Evolutionary conservation across 805 yeast genomes (phyloP).

Genomic region (Candida suzukii): DNA sequence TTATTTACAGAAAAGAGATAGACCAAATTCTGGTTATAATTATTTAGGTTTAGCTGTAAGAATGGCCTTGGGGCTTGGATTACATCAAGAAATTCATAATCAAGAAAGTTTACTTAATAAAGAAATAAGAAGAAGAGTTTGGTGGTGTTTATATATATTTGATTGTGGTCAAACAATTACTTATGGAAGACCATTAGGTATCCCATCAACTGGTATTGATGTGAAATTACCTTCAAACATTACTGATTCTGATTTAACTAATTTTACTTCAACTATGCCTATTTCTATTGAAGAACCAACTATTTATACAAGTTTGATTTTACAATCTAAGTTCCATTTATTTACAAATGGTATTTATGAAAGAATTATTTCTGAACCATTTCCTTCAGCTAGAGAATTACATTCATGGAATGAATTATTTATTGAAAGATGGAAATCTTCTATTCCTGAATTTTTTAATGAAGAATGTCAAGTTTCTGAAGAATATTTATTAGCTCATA

Average conservation of each 20-base stretch:
- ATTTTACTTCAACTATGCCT: constrained; percentile 1
- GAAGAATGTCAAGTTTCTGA: constrained; percentile 2
- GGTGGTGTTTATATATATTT: constrained; percentile 63
- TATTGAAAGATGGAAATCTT: constrained; percentile 7
- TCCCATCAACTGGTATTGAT: constrained; percentile 11
- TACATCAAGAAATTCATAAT: constrained; percentile 45
- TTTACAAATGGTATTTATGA: constrained; percentile 11
- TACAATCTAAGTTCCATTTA: constrained; percentile 9
- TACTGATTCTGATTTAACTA: constrained; percentile 7
- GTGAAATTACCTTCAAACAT: constrained; percentile 8
- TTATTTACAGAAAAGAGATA: constrained; percentile 57
- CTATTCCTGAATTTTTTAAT: constrained; percentile 6
- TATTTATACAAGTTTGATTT: constrained; percentile 7
- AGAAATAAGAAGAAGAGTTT: constrained; percentile 52
- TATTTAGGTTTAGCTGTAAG: constrained; percentile 58
- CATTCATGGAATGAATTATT: constrained; percentile 8
- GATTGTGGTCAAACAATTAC: constrained; percentile 60
- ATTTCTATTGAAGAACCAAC: constrained; percentile 5
- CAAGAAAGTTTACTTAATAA: constrained; percentile 28
- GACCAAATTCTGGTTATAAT: constrained; percentile 64
- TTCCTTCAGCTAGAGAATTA: constrained; percentile 9
- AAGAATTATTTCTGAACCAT: constrained; percentile 10
- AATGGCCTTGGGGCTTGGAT: constrained; percentile 61
- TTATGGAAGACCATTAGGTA: constrained; percentile 48
- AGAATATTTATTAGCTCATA: constrained; percentile 5